phyloP scores from a whole-genome alignment of 2,329 filamentous ascomycete genomes.

The Cladosporium austrohemisphaericum region DNA sequence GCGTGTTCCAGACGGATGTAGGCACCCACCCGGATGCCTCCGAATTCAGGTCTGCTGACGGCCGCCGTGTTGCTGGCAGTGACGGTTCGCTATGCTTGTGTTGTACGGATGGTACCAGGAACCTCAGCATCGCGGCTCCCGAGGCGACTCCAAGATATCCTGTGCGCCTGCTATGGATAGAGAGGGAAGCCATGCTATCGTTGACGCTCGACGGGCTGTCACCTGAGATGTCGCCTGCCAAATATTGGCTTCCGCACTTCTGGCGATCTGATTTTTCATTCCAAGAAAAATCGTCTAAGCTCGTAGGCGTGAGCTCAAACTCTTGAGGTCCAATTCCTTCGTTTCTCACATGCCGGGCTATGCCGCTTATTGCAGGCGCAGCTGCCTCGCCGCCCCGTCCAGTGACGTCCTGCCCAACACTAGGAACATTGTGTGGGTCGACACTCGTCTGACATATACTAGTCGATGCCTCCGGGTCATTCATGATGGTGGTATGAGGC shows the following conservation, averaged over 20 bases:
- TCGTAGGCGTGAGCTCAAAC: constrained; percentile 23
- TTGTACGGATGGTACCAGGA: constrained; percentile 23
- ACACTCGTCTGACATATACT: too few species aligned
- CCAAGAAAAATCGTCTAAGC: constrained; percentile 28
- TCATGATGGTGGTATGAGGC: constrained; percentile 3
- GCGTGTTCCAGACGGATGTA: constrained; percentile 22
- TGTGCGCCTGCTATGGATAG: constrained; percentile 33
- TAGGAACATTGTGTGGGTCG: too few species aligned
- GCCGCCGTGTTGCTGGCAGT: background rate
- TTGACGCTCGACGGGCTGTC: constrained; percentile 16
- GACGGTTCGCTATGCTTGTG: constrained; percentile 12
- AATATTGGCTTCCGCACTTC: constrained; percentile 10
- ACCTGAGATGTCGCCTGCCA: too few species aligned
- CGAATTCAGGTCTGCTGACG: background rate
- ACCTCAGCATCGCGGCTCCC: constrained; percentile 43
- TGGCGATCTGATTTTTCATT: constrained; percentile 23
- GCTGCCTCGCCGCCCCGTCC: too few species aligned
- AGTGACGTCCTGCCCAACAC: too few species aligned
- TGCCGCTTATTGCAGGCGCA: too few species aligned
- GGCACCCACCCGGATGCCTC: constrained; percentile 22
- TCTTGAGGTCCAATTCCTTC: too few species aligned
- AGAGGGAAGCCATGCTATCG: constrained; percentile 35
- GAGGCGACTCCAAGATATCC: constrained; percentile 48
- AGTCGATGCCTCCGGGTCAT: too few species aligned
- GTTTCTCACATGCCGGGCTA: too few species aligned